Conservation (phyloP, 352 stramenopile species). For the Pseudoperonospora humuli region DNA sequence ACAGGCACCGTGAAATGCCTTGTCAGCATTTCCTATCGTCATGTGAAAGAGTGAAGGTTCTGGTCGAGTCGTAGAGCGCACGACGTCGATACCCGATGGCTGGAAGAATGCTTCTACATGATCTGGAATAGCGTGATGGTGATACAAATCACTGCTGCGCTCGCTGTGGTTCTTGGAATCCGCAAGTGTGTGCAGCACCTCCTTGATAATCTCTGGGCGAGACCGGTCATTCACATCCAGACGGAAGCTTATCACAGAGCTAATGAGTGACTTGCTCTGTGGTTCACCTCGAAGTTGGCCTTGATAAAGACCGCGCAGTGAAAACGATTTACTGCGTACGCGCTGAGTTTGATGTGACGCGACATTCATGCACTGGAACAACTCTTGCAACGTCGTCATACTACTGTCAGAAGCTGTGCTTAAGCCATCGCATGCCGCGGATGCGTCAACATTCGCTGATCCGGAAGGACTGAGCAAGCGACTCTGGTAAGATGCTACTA, state of each 20-base stretch:
- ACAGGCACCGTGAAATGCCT: constrained; percentile 72
- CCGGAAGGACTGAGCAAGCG: constrained; percentile 60
- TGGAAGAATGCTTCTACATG: constrained; percentile 81
- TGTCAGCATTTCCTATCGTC: constrained; percentile 76
- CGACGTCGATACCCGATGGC: constrained; percentile 45
- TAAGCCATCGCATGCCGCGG: constrained; percentile 19
- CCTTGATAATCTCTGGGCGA: constrained; percentile 49
- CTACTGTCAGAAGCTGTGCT: constrained; percentile 62
- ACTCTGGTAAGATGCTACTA: constrained; percentile 71
- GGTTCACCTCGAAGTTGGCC: constrained; percentile 48
- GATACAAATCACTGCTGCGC: constrained; percentile 50
- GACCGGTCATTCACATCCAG: constrained; percentile 54
- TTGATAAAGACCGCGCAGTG: constrained; percentile 56
- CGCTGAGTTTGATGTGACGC: constrained; percentile 71
- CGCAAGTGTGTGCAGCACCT: constrained; percentile 65
- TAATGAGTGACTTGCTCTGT: constrained; percentile 59
- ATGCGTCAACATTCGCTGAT: constrained; percentile 16
- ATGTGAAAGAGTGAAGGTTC: constrained; percentile 73
- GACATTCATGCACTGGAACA: constrained; percentile 87
- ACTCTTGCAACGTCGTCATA: constrained; percentile 76
- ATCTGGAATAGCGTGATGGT: constrained; percentile 75
- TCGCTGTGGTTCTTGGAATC: constrained; percentile 27
- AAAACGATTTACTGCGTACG: constrained; percentile 64
- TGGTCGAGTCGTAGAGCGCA: constrained; percentile 48
- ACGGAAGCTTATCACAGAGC: constrained; percentile 61